Evolutionary conservation across 2,329 filamentous ascomycete genomes (phyloP), one percentile per base, ranked within the genome.

Genomic region (Sporothrix brunneoviolacea): DNA sequence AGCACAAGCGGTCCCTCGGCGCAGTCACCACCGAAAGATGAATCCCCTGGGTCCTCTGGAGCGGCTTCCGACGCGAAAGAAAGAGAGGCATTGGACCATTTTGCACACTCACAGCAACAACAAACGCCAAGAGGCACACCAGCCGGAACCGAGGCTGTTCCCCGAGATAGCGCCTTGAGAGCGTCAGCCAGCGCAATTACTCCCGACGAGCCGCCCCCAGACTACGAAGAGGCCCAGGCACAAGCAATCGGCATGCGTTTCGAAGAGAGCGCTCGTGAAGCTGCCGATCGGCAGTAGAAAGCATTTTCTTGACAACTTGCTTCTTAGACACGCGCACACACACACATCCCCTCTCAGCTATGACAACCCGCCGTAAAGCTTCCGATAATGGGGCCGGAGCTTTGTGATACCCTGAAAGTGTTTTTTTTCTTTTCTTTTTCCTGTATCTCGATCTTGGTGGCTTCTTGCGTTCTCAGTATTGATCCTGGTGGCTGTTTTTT

Each of bases 211-310:
- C 89, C 91, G 5, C 91, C 91, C 42, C 91, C 91, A 44, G 87
- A 83, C 32, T 97, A 97, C 63, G 90, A 96, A 61, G 89, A 95
- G 66, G 87, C 88, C 24, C 91, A 96, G 67, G 82, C 77, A n/a
- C 80, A 83, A 59, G 79, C 79, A 24, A 65, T 84, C 24, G 74
- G 69, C 54, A 78, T 73, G 62, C 71, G 69, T 45, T 68, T 83
- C 19, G 80, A 89, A 63, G 81, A 88, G 58, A 86, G 85, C 54
- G 75, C 91, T 57, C 83, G 84, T 40, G 79, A 86, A 54, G 87
- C 87, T 58, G 74, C 88, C 38, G 86, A 91, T 62, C 74, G 77
- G 55, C 74, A 77, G 58, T 69, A 58, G 47, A 22, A 7, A 16
- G 5, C 5, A 8, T 32, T 8, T 24, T 18, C 4, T 33, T 12